Percentiles rank a stretch among this genome's conserved stretches.
These are phyloP conservation scores for Talaromyces sp. DNA, from an alignment of 2,329 filamentous ascomycete species.

Conservation along the genomic window DNA sequence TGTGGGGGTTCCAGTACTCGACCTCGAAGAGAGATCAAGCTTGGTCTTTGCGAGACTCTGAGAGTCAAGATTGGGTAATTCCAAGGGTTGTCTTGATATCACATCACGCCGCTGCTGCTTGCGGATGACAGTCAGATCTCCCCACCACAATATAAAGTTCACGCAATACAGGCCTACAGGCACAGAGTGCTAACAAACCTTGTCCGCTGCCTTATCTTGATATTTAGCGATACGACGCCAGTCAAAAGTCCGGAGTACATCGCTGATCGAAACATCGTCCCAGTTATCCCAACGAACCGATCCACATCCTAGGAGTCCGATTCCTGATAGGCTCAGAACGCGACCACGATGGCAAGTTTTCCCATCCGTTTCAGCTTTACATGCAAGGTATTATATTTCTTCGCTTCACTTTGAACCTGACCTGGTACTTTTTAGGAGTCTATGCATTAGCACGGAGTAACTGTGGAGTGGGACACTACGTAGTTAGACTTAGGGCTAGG, in stretches of 20 bases:
- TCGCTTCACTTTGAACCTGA: constrained; percentile 13
- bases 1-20: neutral
- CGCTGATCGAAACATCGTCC: neutral
- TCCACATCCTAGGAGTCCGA: neutral
- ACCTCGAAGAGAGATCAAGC: neutral
- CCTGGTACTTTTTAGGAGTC: constrained; percentile 4
- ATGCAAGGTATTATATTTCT: neutral
- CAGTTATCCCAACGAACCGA: neutral
- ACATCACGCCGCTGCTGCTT: neutral
- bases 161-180: neutral
- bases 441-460: constrained; percentile 3
- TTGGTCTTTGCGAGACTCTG: neutral
- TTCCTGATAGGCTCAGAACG: neutral
- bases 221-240: neutral
- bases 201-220: neutral
- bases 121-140: neutral
- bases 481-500: constrained; percentile 12
- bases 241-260: neutral
- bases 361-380: neutral
- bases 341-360: neutral
- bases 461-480: neutral
- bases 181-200: neutral
- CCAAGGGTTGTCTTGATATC: neutral
- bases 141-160: neutral
- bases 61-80: neutral